A percentile compares a stretch with the other conserved stretches of the same genome.
phyloP scores from a whole-genome alignment of 83 land plant species.

The Picea mariana region DNA sequence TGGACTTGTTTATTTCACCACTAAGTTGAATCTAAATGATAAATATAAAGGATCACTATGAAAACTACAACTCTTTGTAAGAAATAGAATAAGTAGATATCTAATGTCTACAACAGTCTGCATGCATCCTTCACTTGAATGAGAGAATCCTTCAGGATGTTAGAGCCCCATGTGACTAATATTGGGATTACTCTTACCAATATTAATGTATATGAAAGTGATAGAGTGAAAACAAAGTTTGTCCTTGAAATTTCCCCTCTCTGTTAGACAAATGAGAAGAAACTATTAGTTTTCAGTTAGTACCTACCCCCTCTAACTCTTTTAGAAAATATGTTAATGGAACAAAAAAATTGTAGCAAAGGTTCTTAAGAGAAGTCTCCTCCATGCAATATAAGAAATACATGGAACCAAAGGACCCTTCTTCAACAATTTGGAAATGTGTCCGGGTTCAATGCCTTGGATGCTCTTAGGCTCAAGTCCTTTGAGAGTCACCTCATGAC shows the following conservation, averaged over 20 bases:
- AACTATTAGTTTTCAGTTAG: constrained; percentile 80
- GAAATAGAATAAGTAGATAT: constrained; percentile 36
- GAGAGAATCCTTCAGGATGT: constrained; percentile 25
- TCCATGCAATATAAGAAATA: no score
- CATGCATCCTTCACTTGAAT: constrained; percentile 63
- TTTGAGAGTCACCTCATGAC: no score
- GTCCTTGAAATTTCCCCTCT: constrained; percentile 47
- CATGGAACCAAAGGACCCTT: no score
- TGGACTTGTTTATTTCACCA: constrained; percentile 74
- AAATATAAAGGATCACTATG: constrained; percentile 30
- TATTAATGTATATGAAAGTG: constrained; percentile 29
- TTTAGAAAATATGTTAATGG: constrained; percentile 40
- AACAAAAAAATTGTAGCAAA: constrained; percentile 43
- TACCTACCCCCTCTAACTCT: constrained; percentile 60
- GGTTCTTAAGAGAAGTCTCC: constrained; percentile 27
- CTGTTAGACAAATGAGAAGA: constrained; percentile 55
- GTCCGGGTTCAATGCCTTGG: no score
- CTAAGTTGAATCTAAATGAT: constrained; percentile 50
- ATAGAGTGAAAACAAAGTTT: constrained; percentile 76
- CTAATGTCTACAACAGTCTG: constrained; percentile 47
- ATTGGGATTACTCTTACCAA: background rate
- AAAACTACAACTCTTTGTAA: constrained; percentile 12
- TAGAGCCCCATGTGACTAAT: background rate
- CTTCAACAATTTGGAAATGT: no score
- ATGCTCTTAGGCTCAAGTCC: no score